phyloP scores from a whole-genome alignment of 2,329 filamentous ascomycete genomes.

The Xylariaceae sp. region DNA sequence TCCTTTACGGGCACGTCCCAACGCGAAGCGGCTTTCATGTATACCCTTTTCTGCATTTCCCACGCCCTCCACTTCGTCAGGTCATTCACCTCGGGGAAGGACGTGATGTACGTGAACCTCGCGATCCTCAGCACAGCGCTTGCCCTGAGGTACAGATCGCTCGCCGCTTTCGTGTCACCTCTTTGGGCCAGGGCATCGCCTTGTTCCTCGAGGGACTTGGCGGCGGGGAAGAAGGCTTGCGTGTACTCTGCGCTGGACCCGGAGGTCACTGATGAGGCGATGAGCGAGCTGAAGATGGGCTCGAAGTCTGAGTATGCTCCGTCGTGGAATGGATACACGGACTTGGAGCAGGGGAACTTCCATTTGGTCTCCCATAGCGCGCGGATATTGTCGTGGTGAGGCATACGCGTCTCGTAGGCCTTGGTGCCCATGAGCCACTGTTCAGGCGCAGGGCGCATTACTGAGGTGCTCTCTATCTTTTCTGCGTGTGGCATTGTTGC shows the following conservation, averaged over 20 bases:
- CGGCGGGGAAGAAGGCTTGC: conserved; percentile 58
- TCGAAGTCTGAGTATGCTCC: conserved; percentile 65
- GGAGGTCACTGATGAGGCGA: conserved; percentile 60
- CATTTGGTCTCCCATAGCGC: conserved; percentile 75
- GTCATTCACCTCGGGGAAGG: conserved; percentile 38
- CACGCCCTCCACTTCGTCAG: conserved; percentile 60
- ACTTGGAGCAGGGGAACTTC: conserved; percentile 62
- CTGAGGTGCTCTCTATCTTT: not conserved
- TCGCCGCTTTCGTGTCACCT: conserved; percentile 52
- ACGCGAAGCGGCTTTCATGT: conserved; percentile 52
- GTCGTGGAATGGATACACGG: conserved; percentile 75
- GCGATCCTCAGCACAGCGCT: conserved; percentile 72
- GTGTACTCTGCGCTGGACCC: conserved; percentile 66
- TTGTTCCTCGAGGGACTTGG: conserved; percentile 51
- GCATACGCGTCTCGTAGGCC: conserved; percentile 44
- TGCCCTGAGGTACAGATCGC: conserved; percentile 65
- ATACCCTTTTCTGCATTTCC: conserved; percentile 62
- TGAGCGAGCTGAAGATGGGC: conserved; percentile 64
- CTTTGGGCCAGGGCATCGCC: conserved; percentile 50
- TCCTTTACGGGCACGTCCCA: conserved; percentile 62
- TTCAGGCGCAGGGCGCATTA: conserved; percentile 17
- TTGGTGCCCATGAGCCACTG: conserved; percentile 44
- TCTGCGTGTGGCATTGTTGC: conserved; percentile 32
- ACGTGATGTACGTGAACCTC: conserved; percentile 61
- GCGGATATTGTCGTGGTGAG: conserved; percentile 59